These are phyloP conservation scores for Euphorbia pulcherrima DNA, from an alignment of 345 rosid species.

Conservation along the genomic window DNA sequence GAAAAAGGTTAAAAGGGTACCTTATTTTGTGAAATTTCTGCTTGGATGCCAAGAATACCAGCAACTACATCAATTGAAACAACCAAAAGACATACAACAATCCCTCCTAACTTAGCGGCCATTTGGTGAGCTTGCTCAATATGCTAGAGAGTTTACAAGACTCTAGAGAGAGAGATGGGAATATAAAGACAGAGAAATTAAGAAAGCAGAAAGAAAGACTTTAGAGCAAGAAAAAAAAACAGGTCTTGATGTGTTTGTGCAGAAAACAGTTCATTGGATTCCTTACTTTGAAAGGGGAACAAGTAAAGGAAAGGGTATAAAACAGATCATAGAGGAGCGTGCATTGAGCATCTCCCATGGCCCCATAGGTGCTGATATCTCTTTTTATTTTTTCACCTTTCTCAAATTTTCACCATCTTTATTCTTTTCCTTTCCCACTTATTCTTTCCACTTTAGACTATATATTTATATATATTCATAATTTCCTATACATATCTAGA, in stretches of 20 bases:
- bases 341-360: conserved; percentile 11
- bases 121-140: conserved; percentile 18
- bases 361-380: not conserved
- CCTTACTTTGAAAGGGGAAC: conserved; percentile 47
- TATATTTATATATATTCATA: too few relatives aligned
- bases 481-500: too few relatives aligned
- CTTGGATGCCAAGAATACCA: conserved; percentile 86
- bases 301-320: conserved; percentile 60
- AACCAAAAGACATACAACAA: conserved; percentile 67
- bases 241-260: conserved; percentile 49
- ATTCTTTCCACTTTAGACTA: too few relatives aligned
- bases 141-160: not conserved
- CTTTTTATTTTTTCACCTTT: too few relatives aligned
- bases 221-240: conserved; percentile 24
- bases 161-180: not conserved
- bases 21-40: conserved; percentile 82
- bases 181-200: not conserved
- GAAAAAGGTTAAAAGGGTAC: conserved; percentile 31
- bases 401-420: too few relatives aligned
- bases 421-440: too few relatives aligned
- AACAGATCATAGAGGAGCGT: conserved; percentile 41
- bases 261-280: conserved; percentile 38
- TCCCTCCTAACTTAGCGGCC: conserved; percentile 58
- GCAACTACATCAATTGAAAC: conserved; percentile 77
- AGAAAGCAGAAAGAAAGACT: conserved; percentile 5